Conservation (phyloP, 441 rosid genomes). For the Populus hybrid region DNA sequence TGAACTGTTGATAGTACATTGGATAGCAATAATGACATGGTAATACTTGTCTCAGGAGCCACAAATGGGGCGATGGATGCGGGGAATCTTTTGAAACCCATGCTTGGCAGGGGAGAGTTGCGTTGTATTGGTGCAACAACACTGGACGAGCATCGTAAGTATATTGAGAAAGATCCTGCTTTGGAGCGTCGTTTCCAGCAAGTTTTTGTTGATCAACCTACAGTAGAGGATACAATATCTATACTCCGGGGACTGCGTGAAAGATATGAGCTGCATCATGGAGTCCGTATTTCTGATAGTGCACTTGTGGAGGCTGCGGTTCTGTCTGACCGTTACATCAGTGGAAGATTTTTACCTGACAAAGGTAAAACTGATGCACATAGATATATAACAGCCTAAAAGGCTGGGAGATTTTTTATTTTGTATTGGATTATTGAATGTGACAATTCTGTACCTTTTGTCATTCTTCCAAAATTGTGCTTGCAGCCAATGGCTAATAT, state of each 20-base stretch:
- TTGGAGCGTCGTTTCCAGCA: constrained; percentile 97
- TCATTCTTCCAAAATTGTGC: not conserved
- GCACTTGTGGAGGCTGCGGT: constrained; percentile 96
- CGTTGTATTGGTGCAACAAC: constrained; percentile 96
- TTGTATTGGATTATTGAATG: not conserved
- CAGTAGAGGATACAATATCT: constrained; percentile 83
- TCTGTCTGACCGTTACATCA: constrained; percentile 87
- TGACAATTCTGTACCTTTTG: not conserved
- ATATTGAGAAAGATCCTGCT: constrained; percentile 95
- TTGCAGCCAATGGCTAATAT: not conserved
- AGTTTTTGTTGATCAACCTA: constrained; percentile 90
- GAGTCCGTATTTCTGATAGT: constrained; percentile 90
- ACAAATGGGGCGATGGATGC: constrained; percentile 99
- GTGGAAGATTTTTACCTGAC: constrained; percentile 93
- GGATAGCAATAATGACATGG: not conserved
- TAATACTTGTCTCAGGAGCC: constrained; percentile 59
- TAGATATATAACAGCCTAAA: not conserved
- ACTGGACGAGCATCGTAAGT: constrained; percentile 84
- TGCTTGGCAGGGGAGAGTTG: constrained; percentile 93
- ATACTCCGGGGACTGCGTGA: constrained; percentile 88
- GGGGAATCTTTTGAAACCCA: constrained; percentile 90
- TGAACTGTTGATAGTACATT: constrained; percentile 6
- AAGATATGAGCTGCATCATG: constrained; percentile 94
- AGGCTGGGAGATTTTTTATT: not conserved
- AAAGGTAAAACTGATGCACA: constrained; percentile 53